Percentiles rank a stretch among this genome's conserved stretches.
phyloP scores from a whole-genome alignment of 1,139 yeast genomes.

The Debaryomycetaceae sp. region DNA sequence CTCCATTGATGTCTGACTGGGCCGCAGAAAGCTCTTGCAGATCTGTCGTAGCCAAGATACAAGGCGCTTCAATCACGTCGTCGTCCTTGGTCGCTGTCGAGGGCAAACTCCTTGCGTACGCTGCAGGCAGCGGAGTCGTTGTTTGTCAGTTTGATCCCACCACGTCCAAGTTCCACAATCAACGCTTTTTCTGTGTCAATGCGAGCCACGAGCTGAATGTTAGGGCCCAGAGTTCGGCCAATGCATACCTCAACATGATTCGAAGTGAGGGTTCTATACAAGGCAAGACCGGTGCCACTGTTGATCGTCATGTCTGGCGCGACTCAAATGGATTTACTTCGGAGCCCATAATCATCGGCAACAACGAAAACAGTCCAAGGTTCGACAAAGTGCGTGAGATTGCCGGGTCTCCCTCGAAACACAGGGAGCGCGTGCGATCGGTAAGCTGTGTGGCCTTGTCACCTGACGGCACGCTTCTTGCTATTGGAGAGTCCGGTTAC shows the following conservation, averaged over 20 bases:
- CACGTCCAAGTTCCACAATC: slow-evolving; percentile 19
- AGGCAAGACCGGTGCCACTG: slow-evolving; percentile 12
- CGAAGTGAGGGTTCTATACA: slow-evolving; percentile 10
- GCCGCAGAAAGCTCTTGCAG: no score
- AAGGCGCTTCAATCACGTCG: slow-evolving; percentile 29
- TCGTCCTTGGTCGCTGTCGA: slow-evolving; percentile 34
- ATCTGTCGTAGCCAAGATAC: slow-evolving; percentile 15
- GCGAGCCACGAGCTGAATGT: slow-evolving; percentile 11
- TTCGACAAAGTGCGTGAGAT: no score
- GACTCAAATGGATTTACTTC: slow-evolving; percentile 35
- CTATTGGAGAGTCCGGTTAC: slow-evolving; percentile 66
- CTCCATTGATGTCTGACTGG: no score
- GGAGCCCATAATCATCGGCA: slow-evolving; percentile 21
- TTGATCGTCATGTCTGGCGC: slow-evolving; percentile 11
- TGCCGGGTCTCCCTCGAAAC: slow-evolving; percentile 29
- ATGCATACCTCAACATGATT: slow-evolving; percentile 29
- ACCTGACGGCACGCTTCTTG: slow-evolving; percentile 48
- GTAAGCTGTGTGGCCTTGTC: slow-evolving; percentile 55
- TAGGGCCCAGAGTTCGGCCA: no score
- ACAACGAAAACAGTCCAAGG: no score
- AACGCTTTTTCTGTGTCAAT: slow-evolving; percentile 52
- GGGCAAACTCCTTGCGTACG: slow-evolving; percentile 47
- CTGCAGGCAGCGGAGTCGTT: slow-evolving; percentile 69
- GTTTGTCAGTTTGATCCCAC: slow-evolving; percentile 29
- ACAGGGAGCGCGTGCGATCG: slow-evolving; percentile 44